Base-by-base conservation (phyloP, 257 asterid species). In the Nemophila menziesii region DNA sequence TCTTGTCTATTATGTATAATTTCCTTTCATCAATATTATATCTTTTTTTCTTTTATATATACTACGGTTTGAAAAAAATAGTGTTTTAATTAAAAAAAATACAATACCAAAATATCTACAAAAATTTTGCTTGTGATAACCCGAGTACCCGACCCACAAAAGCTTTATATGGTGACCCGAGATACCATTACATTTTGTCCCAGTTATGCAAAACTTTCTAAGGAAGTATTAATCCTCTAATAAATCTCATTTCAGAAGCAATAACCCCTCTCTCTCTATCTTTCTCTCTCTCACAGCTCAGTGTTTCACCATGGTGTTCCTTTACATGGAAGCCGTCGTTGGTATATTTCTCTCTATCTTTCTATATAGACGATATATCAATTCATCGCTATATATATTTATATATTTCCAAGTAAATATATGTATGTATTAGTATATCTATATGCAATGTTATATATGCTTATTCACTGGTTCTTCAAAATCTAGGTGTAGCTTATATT, bases 241-340 rank as follows among this genome's bases (percentile, higher is more conserved):
- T 29, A 29, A 40, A 40, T 17, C 23, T 16, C 9, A 40, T 40
- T 40, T 40, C 22, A 40, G 22, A 16, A 16, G 12, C 44, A 9
- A 40, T 16, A 40, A 3, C 44, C 6, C 21, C 14, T 22, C 44
- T 22, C 22, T 22, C 22, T 2, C 21, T 13, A 21, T 3, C 36
- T 2, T 13, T 7, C 44, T 20, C 44, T 20, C 44, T 2, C 44
- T 12, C 22, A n/a, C 22, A n/a, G 11, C 12, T 2, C 6, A 40
- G 22, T 16, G 43, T 39, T 17, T 55, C 11, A 70, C 72, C 68
- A 86, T 86, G 96, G 93, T 80, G 75, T 78, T 81, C 53, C 96
- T 93, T 3, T 81, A 75, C 70, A 63, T 78, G 92, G 96, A 86
- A 62, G 82, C 93, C 12, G 92, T 86, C 16, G 66, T 81, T 18